These are phyloP conservation scores for Coniochaeta hoffmannii DNA, from an alignment of 2,329 filamentous ascomycete species.

Conservation along the genomic window DNA sequence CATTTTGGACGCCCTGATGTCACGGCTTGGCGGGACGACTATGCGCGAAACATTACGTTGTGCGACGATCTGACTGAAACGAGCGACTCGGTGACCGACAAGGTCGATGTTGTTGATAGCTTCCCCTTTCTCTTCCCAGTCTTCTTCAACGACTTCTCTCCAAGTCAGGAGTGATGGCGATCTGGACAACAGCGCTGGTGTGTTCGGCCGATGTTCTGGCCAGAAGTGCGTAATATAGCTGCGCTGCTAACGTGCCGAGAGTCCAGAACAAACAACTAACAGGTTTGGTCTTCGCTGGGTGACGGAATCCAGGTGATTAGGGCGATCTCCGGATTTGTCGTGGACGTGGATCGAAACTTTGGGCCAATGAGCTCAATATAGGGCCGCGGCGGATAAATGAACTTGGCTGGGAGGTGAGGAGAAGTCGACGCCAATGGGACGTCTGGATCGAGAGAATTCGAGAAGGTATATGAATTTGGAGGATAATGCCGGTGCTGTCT, in stretches of 20 bases:
- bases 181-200: neutral
- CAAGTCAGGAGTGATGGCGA: neutral
- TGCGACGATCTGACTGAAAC: constrained; percentile 10
- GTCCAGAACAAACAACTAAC: neutral
- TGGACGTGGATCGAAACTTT: constrained; percentile 9
- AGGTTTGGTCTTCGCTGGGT: neutral
- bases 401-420: constrained; percentile 9
- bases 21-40: constrained; percentile 12
- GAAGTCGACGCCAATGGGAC: constrained; percentile 15
- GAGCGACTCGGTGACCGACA: constrained; percentile 13
- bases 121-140: neutral
- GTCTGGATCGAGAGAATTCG: constrained; percentile 4
- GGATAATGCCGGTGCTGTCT: constrained; percentile 16
- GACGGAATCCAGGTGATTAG: constrained; percentile 4
- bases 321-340: constrained; percentile 5
- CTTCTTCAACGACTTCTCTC: neutral
- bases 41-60: constrained; percentile 17
- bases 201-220: constrained; percentile 2
- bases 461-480: constrained; percentile 12
- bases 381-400: constrained; percentile 22
- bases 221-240: constrained; percentile 1
- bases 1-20: constrained; percentile 18
- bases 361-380: constrained; percentile 16
- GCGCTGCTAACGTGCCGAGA: neutral
- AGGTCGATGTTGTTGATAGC: neutral